Base-by-base conservation (phyloP, 352 stramenopile genomes). In the Phytophthora pistaciae region DNA sequence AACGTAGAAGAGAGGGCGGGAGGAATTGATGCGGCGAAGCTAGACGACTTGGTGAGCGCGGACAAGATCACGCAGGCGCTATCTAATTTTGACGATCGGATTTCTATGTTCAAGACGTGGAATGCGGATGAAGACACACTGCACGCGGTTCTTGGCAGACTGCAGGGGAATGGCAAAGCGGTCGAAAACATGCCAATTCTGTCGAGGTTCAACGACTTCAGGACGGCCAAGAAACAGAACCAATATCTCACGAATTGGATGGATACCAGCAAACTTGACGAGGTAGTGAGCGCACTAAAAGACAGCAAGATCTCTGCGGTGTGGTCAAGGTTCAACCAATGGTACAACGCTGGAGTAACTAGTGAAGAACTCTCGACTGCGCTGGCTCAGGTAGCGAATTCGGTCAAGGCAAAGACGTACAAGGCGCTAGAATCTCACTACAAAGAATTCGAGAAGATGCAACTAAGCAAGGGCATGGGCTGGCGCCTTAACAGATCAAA, bases 21-120 rank as follows among this genome's bases (percentile, higher is more conserved):
- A 27, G 1, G 25, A 27, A 38, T 68, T n/a, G 52, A 61, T 18
- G 2, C 33, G 36, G 6, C 10, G 14, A 46, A 55, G 18, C 33
- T 68, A 23, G 49, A 61, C 31, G 53, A 68, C 8, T 29, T 68
- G n/a, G 18, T 65, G n/a, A 21, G 31, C 3, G 21, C 48, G 5
- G 40, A 53, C 14, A 63, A 65, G 23, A 62, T 70, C 20, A n/a
- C 40, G 10, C n/a, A 5, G n/a, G 56, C 33, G 1, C 54, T 70
- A 18, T 20, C 5, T 1, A 33, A 59, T 29, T 1, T 42, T 3
- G 49, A 63, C 48, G 42, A 42, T 0, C 23, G 46, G 53, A 21
- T 38, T 42, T 14, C 50, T 1, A 50, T 71, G 27, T 66, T 71
- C 21, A 9, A 10, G 1, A 42, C 23, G 50, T 71, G 64, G 64